Percentiles rank a stretch among this genome's conserved stretches.
phyloP scores from a whole-genome alignment of 208 protist genomes.

The Trichomonas gallinae region DNA sequence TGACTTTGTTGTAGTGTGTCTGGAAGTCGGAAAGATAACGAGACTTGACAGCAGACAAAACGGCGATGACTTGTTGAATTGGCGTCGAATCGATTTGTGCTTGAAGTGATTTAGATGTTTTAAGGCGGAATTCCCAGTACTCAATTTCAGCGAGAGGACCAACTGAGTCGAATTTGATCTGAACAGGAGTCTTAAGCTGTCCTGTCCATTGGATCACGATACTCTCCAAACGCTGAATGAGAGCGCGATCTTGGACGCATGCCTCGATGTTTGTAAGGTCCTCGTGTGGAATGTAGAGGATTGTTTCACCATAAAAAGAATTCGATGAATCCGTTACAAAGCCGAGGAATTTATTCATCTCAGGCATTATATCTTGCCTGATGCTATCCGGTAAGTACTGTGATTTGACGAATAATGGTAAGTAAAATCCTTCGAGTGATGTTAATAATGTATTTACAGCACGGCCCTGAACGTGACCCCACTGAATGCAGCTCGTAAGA shows the following conservation, averaged over 20 bases:
- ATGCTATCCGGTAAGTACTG: neutral
- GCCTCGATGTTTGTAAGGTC: slow-evolving; percentile 45
- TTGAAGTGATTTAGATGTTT: neutral
- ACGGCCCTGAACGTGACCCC: neutral
- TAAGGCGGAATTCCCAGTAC: slow-evolving; percentile 5
- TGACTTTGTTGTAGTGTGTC: neutral
- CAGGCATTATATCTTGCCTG: neutral
- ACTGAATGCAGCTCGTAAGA: neutral
- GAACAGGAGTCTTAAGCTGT: slow-evolving; percentile 67
- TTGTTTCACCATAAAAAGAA: slow-evolving; percentile 48
- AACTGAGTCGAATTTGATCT: neutral
- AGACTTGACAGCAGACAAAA: neutral
- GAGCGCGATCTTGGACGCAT: slow-evolving; percentile 65
- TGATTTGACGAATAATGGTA: slow-evolving; percentile 14
- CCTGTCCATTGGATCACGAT: slow-evolving; percentile 93
- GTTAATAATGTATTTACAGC: slow-evolving; percentile 1
- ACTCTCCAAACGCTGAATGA: slow-evolving; percentile 82
- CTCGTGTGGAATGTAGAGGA: slow-evolving; percentile 88
- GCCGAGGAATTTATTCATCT: slow-evolving; percentile 3
- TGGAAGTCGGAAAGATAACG: neutral
- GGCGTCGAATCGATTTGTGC: neutral
- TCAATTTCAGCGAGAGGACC: slow-evolving; percentile 14
- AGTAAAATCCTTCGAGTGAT: neutral
- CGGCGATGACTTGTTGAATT: neutral
- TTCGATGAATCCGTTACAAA: neutral